Evolutionary conservation across 2,329 filamentous ascomycete species (phyloP).

Genomic region (Calonectria pauciramosa): DNA sequence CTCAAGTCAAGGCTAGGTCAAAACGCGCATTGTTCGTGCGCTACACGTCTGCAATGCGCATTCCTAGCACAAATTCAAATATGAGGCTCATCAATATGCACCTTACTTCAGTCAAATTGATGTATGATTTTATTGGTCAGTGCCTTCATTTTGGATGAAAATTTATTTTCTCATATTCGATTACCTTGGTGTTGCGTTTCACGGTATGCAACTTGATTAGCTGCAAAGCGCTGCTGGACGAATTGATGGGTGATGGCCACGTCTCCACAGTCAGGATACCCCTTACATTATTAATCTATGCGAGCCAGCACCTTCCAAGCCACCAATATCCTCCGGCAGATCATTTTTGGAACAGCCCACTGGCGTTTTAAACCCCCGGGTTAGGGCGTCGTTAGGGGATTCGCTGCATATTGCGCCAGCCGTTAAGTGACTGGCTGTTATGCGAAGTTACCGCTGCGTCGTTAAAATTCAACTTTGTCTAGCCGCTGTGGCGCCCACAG

Average conservation of each 20-base stretch:
- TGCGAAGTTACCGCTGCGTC: neutral
- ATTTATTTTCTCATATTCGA: neutral
- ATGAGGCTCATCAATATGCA: neutral
- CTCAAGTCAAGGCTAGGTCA: neutral
- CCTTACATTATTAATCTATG: conserved; percentile 20
- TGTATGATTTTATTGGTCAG: neutral
- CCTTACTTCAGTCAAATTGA: too few species aligned
- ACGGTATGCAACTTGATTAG: neutral
- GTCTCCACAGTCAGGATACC: conserved; percentile 17
- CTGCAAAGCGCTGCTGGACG: neutral
- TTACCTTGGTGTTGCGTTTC: neutral
- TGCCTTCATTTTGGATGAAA: neutral
- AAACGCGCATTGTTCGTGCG: conserved; percentile 6
- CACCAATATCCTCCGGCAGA: conserved; percentile 9
- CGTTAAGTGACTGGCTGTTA: neutral
- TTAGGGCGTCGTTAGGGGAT: neutral
- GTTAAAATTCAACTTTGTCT: neutral
- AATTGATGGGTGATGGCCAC: neutral
- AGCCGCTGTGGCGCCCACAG: neutral
- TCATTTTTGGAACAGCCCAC: neutral
- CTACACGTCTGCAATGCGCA: neutral
- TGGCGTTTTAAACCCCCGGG: neutral
- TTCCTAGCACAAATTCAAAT: neutral
- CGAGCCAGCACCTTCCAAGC: conserved; percentile 11
- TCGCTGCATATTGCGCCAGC: neutral